Percentiles rank a stretch among this genome's conserved stretches.
phyloP scores from a whole-genome alignment of 441 rosid species.

The Sinapis alba region DNA sequence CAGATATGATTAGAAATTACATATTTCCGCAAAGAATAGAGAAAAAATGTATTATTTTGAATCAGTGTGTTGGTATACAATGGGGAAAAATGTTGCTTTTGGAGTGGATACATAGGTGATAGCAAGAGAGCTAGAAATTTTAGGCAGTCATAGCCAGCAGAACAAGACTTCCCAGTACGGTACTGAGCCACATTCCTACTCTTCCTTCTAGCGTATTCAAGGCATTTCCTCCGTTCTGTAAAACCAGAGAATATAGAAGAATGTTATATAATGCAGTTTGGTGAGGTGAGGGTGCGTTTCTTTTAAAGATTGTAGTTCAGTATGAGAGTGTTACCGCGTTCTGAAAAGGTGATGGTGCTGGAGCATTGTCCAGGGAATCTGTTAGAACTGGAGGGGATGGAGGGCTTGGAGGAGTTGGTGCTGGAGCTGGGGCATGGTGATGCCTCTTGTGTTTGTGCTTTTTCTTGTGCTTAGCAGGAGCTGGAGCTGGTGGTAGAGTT shows the following conservation, averaged over 20 bases:
- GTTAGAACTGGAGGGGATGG: conserved; percentile 79
- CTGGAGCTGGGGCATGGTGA: conserved; percentile 80
- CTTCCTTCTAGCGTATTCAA: conserved; percentile 48
- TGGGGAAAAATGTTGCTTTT: conserved; percentile 22
- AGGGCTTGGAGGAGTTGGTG: conserved; percentile 76
- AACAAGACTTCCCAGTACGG: conserved; percentile 52
- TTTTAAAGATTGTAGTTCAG: neutral
- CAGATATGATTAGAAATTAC: neutral
- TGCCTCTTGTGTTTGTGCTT: conserved; percentile 77
- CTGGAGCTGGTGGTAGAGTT: conserved; percentile 66
- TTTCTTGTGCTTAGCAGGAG: conserved; percentile 73
- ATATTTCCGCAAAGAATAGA: conserved; percentile 24
- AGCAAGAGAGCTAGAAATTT: conserved; percentile 38
- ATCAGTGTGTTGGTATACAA: conserved; percentile 21
- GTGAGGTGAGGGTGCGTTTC: neutral
- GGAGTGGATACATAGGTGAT: conserved; percentile 29
- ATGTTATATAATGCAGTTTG: neutral
- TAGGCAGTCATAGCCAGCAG: conserved; percentile 53
- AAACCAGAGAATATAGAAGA: conserved; percentile 21
- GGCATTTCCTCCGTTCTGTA: conserved; percentile 71
- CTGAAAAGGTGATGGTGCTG: conserved; percentile 85
- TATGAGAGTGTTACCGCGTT: conserved; percentile 48
- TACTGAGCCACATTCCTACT: conserved; percentile 51
- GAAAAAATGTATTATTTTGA: conserved; percentile 38
- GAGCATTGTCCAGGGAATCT: conserved; percentile 62